These are phyloP conservation scores for Colletotrichum godetiae DNA, from an alignment of 2,329 filamentous ascomycete species.

Conservation along the genomic window DNA sequence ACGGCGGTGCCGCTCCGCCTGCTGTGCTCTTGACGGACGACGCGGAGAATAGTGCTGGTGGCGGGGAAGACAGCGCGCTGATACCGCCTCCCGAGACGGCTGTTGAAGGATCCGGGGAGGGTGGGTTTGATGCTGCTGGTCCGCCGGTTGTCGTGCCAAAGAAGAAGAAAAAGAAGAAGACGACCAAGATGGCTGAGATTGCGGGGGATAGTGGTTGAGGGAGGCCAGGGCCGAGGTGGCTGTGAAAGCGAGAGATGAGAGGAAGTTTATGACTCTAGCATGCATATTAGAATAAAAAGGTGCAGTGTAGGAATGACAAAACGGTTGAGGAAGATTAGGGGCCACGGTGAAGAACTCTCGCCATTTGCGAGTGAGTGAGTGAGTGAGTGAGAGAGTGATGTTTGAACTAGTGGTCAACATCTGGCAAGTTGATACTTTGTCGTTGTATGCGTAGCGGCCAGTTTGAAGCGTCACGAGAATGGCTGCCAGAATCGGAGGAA, in stretches of 20 bases:
- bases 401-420: too few species aligned
- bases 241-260: too few species aligned
- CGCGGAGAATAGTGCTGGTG: constrained; percentile 17
- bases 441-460: too few species aligned
- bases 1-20: constrained; percentile 31
- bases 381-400: too few species aligned
- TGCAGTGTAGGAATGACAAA: not conserved
- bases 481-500: too few species aligned
- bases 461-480: too few species aligned
- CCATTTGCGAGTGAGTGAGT: too few species aligned
- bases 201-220: constrained; percentile 20
- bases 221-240: not conserved
- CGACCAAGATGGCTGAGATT: constrained; percentile 37
- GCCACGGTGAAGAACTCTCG: too few species aligned
- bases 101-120: not conserved
- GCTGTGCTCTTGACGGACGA: constrained; percentile 42
- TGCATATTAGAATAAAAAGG: not conserved
- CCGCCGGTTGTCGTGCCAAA: constrained; percentile 47
- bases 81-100: not conserved
- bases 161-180: constrained; percentile 53
- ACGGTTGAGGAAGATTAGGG: too few species aligned
- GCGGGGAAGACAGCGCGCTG: constrained; percentile 9
- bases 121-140: not conserved
- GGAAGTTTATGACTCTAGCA: not conserved
- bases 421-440: too few species aligned